Base-by-base conservation (phyloP, 345 rosid species). In the Pugionium dolabratum region DNA sequence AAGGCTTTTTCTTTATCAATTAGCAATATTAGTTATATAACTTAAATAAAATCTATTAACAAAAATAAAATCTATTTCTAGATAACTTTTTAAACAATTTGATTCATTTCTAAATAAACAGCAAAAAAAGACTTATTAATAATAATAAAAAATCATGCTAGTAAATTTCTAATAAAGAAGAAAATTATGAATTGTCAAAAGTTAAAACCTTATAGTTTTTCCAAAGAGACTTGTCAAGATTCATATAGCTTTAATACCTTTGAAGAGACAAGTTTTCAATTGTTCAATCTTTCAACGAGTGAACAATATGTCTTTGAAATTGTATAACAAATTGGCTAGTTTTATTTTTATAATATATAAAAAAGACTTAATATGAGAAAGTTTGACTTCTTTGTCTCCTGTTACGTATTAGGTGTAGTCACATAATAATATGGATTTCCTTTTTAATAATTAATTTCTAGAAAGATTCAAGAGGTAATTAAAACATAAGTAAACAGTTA, bases 371-470 rank as follows among this genome's bases (percentile, higher is more conserved):
- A 33, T 64, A 47, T 47, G 70, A 56, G 40, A 71, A 56, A 35
- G 46, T 18, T 71, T 71, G 75, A 71, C 70, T 63, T 63, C 37
- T 41, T 42, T 71, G 65, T 56, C 65, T 34, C 54, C 59, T 34
- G 6, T 56, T 64, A 64, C 64, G 70, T 71, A 71, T 71, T 71
- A 71, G 75, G 75, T 71, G 49, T 48, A 56, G 52, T 71, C 36
- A 63, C 51, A 63, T 64, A 71, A 32, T 35, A 49, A 63, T 64
- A 56, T 48, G 47, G 18, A 7, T 54, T 45, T 26, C 27, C 28
- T 3, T 55, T 29, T 5, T 6, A 44, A 61, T 62, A 3, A 7
- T 7, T 39, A 63, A n/a, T 40, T 70, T 47, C 40, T 48, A 49
- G 58, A 71, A 72, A 72, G 39, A 72, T 56, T 50, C 39, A 30